Evolutionary conservation across 352 stramenopile species (phyloP).

Genomic region (Phytopythium oedochilum): DNA sequence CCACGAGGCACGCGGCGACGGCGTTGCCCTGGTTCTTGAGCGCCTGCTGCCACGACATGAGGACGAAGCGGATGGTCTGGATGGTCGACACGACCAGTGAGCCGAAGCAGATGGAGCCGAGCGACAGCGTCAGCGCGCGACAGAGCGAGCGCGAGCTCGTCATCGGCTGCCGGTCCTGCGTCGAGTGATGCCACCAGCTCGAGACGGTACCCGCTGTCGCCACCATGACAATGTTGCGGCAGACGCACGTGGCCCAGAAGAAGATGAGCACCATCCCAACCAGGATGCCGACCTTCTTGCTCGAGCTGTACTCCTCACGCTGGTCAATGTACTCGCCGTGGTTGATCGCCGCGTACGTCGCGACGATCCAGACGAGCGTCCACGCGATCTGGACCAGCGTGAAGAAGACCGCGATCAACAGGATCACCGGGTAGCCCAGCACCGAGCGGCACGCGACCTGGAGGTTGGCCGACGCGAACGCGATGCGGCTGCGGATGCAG

Average conservation of each 20-base stretch:
- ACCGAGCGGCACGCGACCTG: conserved; percentile 71
- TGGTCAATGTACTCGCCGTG: conserved; percentile 45
- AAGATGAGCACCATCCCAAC: conserved; percentile 71
- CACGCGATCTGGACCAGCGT: conserved; percentile 72
- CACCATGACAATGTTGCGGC: conserved; percentile 79
- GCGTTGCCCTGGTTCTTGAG: conserved; percentile 40
- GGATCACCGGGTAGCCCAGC: conserved; percentile 64
- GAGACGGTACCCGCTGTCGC: conserved; percentile 78
- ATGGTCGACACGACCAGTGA: conserved; percentile 82
- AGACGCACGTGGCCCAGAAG: conserved; percentile 74
- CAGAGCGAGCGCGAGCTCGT: conserved; percentile 37
- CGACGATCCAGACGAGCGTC: conserved; percentile 69
- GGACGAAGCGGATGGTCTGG: conserved; percentile 49
- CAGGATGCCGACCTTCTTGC: conserved; percentile 32
- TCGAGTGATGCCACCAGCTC: conserved; percentile 79
- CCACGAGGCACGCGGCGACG: conserved; percentile 41
- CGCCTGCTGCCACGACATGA: conserved; percentile 33
- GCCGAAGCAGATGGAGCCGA: conserved; percentile 81
- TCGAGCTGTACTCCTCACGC: conserved; percentile 19
- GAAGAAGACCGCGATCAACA: conserved; percentile 63
- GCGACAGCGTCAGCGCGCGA: conserved; percentile 69
- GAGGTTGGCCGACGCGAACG: conserved; percentile 84
- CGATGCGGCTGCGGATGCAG: conserved; percentile 45
- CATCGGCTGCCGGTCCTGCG: conserved; percentile 27
- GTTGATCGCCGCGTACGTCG: conserved; percentile 56